Evolutionary conservation across 1,139 yeast genomes (phyloP).

Genomic region (Tardiomyces digboiensis): DNA sequence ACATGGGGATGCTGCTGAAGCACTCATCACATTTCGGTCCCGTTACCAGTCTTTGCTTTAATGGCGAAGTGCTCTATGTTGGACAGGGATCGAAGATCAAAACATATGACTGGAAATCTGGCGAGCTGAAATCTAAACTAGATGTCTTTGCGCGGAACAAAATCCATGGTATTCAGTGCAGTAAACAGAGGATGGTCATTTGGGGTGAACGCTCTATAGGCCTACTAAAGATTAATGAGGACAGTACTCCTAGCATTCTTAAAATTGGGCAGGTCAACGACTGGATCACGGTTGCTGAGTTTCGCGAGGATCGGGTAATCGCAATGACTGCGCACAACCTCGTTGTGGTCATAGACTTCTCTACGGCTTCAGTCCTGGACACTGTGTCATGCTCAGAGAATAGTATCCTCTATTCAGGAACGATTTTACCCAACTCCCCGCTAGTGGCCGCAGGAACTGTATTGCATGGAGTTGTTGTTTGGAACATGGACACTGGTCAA

Average conservation of each 20-base stretch:
- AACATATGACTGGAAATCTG: slow-evolving; percentile 39
- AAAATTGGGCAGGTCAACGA: slow-evolving; percentile 37
- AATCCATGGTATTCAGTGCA: slow-evolving; percentile 59
- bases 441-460: slow-evolving; percentile 85
- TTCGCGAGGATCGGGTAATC: slow-evolving; percentile 36
- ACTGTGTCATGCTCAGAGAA: slow-evolving; percentile 55
- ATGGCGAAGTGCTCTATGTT: slow-evolving; percentile 35
- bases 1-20: background rate
- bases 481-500: slow-evolving; percentile 39
- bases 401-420: slow-evolving; percentile 70
- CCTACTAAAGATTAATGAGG: slow-evolving; percentile 29
- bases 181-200: slow-evolving; percentile 32
- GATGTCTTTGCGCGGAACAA: slow-evolving; percentile 60
- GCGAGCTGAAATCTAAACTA: slow-evolving; percentile 31
- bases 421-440: slow-evolving; percentile 32
- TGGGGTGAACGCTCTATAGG: slow-evolving; percentile 72
- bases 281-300: slow-evolving; percentile 61
- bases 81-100: slow-evolving; percentile 70
- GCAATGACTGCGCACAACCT: slow-evolving; percentile 77
- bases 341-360: slow-evolving; percentile 40
- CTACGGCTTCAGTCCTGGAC: slow-evolving; percentile 25
- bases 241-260: slow-evolving; percentile 17
- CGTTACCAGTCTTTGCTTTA: slow-evolving; percentile 51
- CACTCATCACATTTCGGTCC: slow-evolving; percentile 35
- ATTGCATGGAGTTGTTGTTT: slow-evolving; percentile 73